A percentile compares a stretch with the other conserved stretches of the same genome.
These are phyloP conservation scores for Trichophyton simii DNA, from an alignment of 2,329 filamentous ascomycete genomes.

Conservation along the genomic window DNA sequence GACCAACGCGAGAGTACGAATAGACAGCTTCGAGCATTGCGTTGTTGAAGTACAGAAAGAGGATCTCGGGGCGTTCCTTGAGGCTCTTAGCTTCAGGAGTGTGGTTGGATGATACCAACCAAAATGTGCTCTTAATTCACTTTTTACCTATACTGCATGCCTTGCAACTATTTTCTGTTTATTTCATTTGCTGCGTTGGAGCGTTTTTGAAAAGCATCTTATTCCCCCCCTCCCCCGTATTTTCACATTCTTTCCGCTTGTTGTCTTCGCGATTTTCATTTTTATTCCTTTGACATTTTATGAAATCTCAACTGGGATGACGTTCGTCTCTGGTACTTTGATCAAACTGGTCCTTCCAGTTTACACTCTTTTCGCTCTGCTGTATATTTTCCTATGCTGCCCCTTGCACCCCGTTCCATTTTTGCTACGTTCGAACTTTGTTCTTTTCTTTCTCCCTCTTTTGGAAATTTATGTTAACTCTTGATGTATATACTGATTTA, in stretches of 20 bases:
- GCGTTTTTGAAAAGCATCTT: not conserved
- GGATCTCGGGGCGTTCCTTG: slow-evolving; percentile 78
- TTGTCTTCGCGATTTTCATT: not conserved
- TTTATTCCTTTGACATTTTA: not conserved
- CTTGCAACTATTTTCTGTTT: not conserved
- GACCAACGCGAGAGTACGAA: slow-evolving; percentile 76
- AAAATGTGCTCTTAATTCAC: not conserved
- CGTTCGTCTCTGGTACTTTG: not conserved
- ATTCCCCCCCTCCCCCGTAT: not conserved
- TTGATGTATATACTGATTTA: slow-evolving; percentile 11
- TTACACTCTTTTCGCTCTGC: not conserved
- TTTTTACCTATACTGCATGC: not conserved
- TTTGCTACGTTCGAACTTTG: no score
- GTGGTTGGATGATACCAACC: slow-evolving; percentile 47
- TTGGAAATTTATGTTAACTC: slow-evolving; percentile 1
- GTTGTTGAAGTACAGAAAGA: slow-evolving; percentile 98
- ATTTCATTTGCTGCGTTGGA: not conserved
- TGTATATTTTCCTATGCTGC: not conserved
- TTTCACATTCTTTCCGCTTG: not conserved
- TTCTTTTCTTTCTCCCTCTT: not conserved
- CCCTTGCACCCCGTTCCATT: not conserved
- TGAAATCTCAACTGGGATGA: not conserved
- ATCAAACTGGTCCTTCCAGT: not conserved
- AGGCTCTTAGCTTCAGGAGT: slow-evolving; percentile 80
- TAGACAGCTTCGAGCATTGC: slow-evolving; percentile 94